Evolutionary conservation across 257 asterid species (phyloP).

Genomic region (Leptodermis oblonga): DNA sequence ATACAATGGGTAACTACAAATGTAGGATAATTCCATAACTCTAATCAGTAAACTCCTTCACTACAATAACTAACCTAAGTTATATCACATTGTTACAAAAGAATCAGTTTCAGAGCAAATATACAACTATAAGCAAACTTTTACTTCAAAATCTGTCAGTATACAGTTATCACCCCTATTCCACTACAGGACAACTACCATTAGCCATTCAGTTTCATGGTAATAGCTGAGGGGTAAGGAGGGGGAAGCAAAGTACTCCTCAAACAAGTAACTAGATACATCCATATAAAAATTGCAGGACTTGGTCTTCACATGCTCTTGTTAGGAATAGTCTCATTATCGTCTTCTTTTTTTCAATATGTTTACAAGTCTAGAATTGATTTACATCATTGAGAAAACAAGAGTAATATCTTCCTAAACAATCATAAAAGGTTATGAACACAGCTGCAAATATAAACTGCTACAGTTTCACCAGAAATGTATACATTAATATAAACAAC

Average conservation of each 20-base stretch:
- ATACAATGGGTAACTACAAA: background rate
- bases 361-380: background rate
- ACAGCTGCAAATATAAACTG: background rate
- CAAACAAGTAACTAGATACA: background rate
- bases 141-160: background rate
- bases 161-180: background rate
- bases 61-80: background rate
- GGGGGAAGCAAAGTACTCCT: background rate
- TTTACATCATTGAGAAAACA: background rate
- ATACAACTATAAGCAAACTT: background rate
- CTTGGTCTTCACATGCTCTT: background rate
- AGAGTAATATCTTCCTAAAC: background rate
- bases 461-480: background rate
- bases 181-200: background rate
- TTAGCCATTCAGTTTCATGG: background rate
- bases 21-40: background rate
- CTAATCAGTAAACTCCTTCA: background rate
- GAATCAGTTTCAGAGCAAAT: background rate
- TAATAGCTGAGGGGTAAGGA: background rate
- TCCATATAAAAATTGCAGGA: background rate
- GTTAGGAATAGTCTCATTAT: background rate
- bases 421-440: background rate
- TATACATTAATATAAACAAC: background rate
- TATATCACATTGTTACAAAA: background rate
- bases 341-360: background rate